phyloP scores from a whole-genome alignment of 345 rosid species.

The Gossypium bickii region DNA sequence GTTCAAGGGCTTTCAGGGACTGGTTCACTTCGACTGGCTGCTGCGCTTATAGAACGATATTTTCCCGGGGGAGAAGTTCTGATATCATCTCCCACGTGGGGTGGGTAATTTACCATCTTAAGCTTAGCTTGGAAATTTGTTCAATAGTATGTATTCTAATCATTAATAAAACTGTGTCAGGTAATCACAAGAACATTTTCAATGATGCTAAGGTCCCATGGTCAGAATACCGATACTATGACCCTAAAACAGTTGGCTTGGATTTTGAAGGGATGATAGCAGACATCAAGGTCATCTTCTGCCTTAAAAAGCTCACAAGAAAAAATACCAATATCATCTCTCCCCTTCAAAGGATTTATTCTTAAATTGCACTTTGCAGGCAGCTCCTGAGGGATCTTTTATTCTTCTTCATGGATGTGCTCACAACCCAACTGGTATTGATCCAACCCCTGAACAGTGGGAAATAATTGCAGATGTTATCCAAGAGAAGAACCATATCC shows the following conservation, averaged over 20 bases:
- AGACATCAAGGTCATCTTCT: conserved; percentile 67
- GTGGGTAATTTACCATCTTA: conserved; percentile 33
- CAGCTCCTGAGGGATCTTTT: conserved; percentile 91
- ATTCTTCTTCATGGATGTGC: conserved; percentile 98
- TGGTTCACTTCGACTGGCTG: conserved; percentile 90
- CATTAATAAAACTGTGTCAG: conserved; percentile 32
- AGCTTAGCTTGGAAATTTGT: conserved; percentile 9
- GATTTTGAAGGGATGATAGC: conserved; percentile 97
- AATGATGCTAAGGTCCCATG: conserved; percentile 95
- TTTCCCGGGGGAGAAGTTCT: conserved; percentile 86
- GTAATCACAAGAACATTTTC: conserved; percentile 95
- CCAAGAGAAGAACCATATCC: conserved; percentile 90
- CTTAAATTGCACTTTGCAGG: conserved; percentile 38
- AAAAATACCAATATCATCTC: neutral
- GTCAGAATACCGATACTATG: conserved; percentile 95
- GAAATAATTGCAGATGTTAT: conserved; percentile 79
- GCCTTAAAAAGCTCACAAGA: neutral
- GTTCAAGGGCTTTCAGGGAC: conserved; percentile 98
- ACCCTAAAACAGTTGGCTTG: conserved; percentile 95
- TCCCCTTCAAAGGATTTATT: neutral
- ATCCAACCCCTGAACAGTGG: conserved; percentile 96
- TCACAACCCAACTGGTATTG: conserved; percentile 98
- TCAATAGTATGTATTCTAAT: neutral
- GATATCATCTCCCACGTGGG: conserved; percentile 95
- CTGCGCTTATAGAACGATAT: conserved; percentile 87